phyloP scores from a whole-genome alignment of 1,139 yeast species.

The Pichia sp. region DNA sequence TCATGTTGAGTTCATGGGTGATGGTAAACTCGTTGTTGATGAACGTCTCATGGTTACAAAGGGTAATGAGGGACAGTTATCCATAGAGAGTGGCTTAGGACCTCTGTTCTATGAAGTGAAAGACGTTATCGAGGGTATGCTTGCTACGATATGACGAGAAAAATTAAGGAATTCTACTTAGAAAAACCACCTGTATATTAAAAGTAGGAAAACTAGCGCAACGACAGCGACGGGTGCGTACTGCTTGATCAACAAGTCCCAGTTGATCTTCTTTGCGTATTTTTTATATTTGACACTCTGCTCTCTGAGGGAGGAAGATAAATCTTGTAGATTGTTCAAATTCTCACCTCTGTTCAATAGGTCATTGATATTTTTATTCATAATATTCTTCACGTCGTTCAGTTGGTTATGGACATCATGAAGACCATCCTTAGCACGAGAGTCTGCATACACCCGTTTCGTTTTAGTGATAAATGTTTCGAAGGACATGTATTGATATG shows the following conservation, averaged over 20 bases:
- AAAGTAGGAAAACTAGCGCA: conserved; percentile 63
- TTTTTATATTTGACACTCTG: conserved; percentile 85
- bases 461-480: conserved; percentile 82
- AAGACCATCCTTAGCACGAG: conserved; percentile 56
- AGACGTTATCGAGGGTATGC: conserved; percentile 64
- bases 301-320: conserved; percentile 70
- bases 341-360: conserved; percentile 91
- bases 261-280: conserved; percentile 84
- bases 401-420: conserved; percentile 82
- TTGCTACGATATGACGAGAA: conserved; percentile 55
- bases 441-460: conserved; percentile 81
- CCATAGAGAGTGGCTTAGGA: conserved; percentile 71
- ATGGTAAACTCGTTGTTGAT: conserved; percentile 85
- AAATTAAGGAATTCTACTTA: conserved; percentile 6
- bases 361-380: conserved; percentile 96
- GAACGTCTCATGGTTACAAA: conserved; percentile 70
- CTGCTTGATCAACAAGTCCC: conserved; percentile 82
- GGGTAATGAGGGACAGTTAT: conserved; percentile 71
- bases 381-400: conserved; percentile 88
- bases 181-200: conserved; percentile 77
- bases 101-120: conserved; percentile 75
- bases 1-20: conserved; percentile 85
- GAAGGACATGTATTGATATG: conserved; percentile 85
- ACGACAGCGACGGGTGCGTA: conserved; percentile 80
- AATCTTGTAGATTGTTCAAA: conserved; percentile 84